Evolutionary conservation across 2,329 filamentous ascomycete genomes (phyloP).

Genomic region (Phialophora tarda): DNA sequence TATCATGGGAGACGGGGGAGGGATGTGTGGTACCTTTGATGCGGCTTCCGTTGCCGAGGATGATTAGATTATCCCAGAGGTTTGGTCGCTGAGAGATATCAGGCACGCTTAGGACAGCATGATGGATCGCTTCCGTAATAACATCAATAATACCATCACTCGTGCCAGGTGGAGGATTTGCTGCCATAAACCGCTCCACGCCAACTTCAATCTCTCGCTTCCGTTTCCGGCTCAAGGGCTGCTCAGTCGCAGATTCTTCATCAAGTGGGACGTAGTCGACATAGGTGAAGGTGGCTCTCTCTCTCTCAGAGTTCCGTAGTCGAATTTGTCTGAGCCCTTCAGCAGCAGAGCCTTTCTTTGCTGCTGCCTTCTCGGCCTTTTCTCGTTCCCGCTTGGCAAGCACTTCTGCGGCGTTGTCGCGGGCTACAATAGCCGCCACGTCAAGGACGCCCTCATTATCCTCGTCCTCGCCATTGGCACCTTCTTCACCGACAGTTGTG

Average conservation of each 20-base stretch:
- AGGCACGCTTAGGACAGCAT: constrained; percentile 79
- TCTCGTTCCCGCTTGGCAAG: constrained; percentile 68
- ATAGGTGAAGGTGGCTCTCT: constrained; percentile 65
- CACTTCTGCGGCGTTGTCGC: constrained; percentile 67
- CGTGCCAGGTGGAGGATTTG: constrained; percentile 49
- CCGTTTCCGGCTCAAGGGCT: constrained; percentile 58
- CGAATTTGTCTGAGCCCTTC: constrained; percentile 56
- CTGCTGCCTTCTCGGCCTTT: constrained; percentile 61
- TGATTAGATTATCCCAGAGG: constrained; percentile 89
- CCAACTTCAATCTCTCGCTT: constrained; percentile 66
- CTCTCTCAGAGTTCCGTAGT: constrained; percentile 64
- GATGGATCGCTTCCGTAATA: constrained; percentile 83
- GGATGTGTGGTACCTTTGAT: constrained; percentile 58
- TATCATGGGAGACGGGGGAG: constrained; percentile 6
- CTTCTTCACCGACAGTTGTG: constrained; percentile 61
- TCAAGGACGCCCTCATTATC: constrained; percentile 69
- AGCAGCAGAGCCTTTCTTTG: constrained; percentile 58
- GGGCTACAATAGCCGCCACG: constrained; percentile 68
- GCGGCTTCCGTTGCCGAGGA: constrained; percentile 84
- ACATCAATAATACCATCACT: constrained; percentile 75
- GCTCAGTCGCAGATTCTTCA: constrained; percentile 55
- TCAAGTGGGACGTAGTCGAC: constrained; percentile 64
- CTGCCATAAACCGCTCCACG: constrained; percentile 64
- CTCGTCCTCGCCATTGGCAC: constrained; percentile 50
- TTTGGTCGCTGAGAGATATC: constrained; percentile 83